Evolutionary conservation across 2,329 filamentous ascomycete species (phyloP).

Genomic region (Podosphaera fusca): DNA sequence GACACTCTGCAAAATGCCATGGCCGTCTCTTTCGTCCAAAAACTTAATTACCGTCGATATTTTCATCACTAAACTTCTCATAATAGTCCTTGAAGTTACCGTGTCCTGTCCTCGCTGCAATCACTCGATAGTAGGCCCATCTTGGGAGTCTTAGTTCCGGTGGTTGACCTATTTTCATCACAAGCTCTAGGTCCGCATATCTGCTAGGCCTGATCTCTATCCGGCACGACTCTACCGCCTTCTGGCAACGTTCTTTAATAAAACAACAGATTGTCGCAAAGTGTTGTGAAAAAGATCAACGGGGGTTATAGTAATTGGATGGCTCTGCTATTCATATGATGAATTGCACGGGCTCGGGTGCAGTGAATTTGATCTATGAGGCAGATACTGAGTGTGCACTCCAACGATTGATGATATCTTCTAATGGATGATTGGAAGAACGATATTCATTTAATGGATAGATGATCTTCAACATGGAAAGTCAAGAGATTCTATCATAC

Average conservation of each 20-base stretch:
- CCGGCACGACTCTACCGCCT: neutral
- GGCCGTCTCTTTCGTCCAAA: neutral
- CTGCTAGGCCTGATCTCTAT: neutral
- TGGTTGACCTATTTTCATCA: conserved; percentile 15
- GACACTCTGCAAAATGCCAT: neutral
- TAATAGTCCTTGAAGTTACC: neutral
- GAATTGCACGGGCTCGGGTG: too few relatives aligned
- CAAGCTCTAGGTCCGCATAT: neutral
- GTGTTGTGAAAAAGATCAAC: too few relatives aligned
- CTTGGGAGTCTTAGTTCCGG: conserved; percentile 27
- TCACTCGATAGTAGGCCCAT: neutral
- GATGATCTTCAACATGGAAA: too few relatives aligned
- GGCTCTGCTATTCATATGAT: too few relatives aligned
- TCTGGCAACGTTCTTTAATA: neutral
- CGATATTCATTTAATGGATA: too few relatives aligned
- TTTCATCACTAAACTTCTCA: neutral
- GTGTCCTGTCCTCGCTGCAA: neutral
- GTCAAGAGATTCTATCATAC: too few relatives aligned
- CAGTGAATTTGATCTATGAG: too few relatives aligned
- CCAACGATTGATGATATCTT: too few relatives aligned
- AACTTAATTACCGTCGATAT: neutral
- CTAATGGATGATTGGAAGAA: too few relatives aligned
- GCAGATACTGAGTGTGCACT: too few relatives aligned
- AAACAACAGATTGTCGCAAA: neutral
- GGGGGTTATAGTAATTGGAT: too few relatives aligned